A percentile compares a stretch with the other conserved stretches of the same genome.
These are phyloP conservation scores for Citrus reticulata DNA, from an alignment of 345 rosid species.

Conservation along the genomic window DNA sequence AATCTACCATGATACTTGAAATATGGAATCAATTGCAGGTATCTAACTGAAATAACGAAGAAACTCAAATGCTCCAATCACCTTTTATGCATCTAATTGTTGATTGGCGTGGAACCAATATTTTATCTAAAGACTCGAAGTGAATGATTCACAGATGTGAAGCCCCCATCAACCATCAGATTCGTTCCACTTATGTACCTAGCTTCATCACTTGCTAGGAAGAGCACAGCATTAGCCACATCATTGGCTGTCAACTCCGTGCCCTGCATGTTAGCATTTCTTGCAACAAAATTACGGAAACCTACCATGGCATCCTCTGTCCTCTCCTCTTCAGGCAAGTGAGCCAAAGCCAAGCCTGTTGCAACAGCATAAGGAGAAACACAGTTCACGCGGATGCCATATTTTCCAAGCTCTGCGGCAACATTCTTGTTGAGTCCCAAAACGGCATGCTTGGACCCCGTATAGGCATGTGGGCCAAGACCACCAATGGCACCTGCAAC, in stretches of 20 bases:
- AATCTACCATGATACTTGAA: too few relatives aligned
- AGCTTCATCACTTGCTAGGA: constrained; percentile 78
- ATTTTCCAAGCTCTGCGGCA: constrained; percentile 86
- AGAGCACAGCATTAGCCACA: constrained; percentile 84
- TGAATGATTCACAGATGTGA: constrained; percentile 58
- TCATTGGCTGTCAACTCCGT: constrained; percentile 66
- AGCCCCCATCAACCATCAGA: constrained; percentile 91
- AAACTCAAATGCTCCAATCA: neutral
- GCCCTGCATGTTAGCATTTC: constrained; percentile 69
- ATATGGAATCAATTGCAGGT: too few relatives aligned
- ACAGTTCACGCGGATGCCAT: constrained; percentile 91
- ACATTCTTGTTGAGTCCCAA: constrained; percentile 71
- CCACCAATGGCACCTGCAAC: constrained; percentile 58
- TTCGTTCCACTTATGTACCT: constrained; percentile 83
- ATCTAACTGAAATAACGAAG: too few relatives aligned
- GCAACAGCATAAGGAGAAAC: constrained; percentile 81
- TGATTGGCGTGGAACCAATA: neutral
- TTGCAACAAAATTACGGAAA: constrained; percentile 45
- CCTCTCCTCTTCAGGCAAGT: constrained; percentile 70
- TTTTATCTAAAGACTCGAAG: constrained; percentile 49
- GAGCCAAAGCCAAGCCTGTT: constrained; percentile 65
- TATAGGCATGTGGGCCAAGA: constrained; percentile 77
- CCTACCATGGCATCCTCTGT: constrained; percentile 54
- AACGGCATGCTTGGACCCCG: constrained; percentile 84
- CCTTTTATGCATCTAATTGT: neutral